Evolutionary conservation across 768 basidiomycete species (phyloP).

Genomic region (Lactarius hengduanensis): DNA sequence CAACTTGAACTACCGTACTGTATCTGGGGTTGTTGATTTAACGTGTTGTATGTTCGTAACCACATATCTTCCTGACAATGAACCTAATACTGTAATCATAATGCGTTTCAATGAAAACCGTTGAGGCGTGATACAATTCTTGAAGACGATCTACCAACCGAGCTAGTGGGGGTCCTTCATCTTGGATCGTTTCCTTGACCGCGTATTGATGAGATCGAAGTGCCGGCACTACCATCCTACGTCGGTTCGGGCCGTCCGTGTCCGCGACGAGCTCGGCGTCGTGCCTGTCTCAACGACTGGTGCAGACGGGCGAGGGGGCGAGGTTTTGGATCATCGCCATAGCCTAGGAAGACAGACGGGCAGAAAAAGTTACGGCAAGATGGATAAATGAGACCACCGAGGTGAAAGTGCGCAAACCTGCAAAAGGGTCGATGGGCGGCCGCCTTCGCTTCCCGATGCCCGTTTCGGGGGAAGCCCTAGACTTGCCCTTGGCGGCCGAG

Average conservation of each 20-base stretch:
- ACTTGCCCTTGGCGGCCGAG: conserved; percentile 30
- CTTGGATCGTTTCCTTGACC: conserved; percentile 19
- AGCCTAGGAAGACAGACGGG: conserved; percentile 31
- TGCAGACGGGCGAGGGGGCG: neutral
- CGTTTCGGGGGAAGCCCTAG: conserved; percentile 17
- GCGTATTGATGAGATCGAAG: conserved; percentile 9
- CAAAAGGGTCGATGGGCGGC: conserved; percentile 61
- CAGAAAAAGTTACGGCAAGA: neutral
- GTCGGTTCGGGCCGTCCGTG: neutral
- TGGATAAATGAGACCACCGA: neutral
- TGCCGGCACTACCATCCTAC: neutral
- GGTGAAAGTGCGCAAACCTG: conserved; percentile 44
- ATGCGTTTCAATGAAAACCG: conserved; percentile 1
- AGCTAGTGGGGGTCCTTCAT: conserved; percentile 17
- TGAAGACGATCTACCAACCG: conserved; percentile 18
- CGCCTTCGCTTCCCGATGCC: conserved; percentile 47
- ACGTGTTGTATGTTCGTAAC: conserved; percentile 25
- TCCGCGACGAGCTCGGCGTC: neutral
- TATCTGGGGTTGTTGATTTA: conserved; percentile 34
- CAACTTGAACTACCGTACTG: conserved; percentile 22
- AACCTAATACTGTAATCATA: neutral
- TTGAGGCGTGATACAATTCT: neutral
- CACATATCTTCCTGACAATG: conserved; percentile 1
- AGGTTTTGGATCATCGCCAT: conserved; percentile 33
- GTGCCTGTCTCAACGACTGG: conserved; percentile 1